Evolutionary conservation across 1,139 yeast genomes (phyloP).

Genomic region (Meyerozyma elateridarum): DNA sequence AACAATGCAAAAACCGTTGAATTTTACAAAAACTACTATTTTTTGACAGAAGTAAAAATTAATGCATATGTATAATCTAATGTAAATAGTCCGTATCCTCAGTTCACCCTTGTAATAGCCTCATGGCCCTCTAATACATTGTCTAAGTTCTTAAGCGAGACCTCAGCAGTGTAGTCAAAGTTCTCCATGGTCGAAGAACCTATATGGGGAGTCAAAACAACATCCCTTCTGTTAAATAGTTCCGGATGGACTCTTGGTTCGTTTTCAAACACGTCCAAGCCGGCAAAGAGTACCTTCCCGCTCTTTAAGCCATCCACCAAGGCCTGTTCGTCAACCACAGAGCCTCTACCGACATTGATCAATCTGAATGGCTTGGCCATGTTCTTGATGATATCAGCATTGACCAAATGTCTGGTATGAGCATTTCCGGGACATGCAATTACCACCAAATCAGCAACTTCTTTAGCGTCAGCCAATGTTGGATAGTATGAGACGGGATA

Average conservation of each 20-base stretch:
- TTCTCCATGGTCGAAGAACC: constrained; percentile 64
- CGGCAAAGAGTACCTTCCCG: constrained; percentile 70
- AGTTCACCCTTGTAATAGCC: constrained; percentile 2
- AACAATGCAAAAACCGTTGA: no score
- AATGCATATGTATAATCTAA: no score
- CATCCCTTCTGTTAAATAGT: constrained; percentile 58
- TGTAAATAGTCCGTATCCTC: no score
- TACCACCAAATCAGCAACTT: constrained; percentile 53
- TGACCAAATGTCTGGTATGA: constrained; percentile 53
- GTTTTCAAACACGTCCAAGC: constrained; percentile 72
- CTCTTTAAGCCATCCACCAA: constrained; percentile 60
- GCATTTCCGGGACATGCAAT: constrained; percentile 66
- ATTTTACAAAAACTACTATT: no score
- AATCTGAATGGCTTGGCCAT: constrained; percentile 54
- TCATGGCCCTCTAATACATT: background rate
- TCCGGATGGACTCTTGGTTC: constrained; percentile 60
- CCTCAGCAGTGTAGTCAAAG: constrained; percentile 41
- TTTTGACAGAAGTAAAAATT: no score
- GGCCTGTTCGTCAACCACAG: constrained; percentile 68
- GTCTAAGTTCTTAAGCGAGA: constrained; percentile 2
- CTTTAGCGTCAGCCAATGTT: constrained; percentile 24
- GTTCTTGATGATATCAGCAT: constrained; percentile 41
- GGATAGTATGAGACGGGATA: constrained; percentile 43
- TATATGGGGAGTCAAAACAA: constrained; percentile 70
- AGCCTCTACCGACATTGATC: constrained; percentile 76